A percentile compares a stretch with the other conserved stretches of the same genome.
Evolutionary conservation across 78 protist genomes (phyloP).

Genomic region (Planoprotostelium fungivorum): DNA sequence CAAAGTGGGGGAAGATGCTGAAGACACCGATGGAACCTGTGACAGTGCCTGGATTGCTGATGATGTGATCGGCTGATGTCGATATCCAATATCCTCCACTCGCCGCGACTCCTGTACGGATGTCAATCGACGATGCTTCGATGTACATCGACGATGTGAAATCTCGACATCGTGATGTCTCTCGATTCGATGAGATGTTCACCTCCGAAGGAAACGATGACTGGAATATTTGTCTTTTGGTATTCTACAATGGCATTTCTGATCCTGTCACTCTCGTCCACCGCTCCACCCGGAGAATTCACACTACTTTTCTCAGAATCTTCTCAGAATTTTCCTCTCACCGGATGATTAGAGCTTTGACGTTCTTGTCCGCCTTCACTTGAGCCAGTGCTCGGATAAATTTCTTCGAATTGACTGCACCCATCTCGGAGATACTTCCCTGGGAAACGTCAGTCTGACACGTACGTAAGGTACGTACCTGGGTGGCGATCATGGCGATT

Average conservation of each 20-base stretch:
- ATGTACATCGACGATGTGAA: too few species aligned
- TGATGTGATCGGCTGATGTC: slow-evolving; percentile 44
- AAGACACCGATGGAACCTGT: slow-evolving; percentile 64
- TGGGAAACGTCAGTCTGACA: too few species aligned
- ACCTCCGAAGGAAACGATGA: neutral
- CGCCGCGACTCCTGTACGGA: slow-evolving; percentile 22
- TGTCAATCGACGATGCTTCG: too few species aligned
- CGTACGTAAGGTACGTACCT: neutral
- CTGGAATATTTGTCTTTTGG: neutral
- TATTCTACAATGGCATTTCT: neutral
- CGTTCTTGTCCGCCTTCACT: neutral
- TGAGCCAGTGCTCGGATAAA: neutral
- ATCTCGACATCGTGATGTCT: neutral
- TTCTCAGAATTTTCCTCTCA: neutral
- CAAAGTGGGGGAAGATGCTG: neutral
- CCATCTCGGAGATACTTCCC: neutral
- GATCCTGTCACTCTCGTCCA: neutral
- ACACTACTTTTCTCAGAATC: neutral
- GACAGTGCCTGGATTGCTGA: slow-evolving; percentile 26
- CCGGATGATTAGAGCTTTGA: neutral
- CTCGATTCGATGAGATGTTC: neutral
- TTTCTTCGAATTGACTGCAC: neutral
- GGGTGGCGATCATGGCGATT: neutral
- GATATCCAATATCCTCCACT: slow-evolving; percentile 53
- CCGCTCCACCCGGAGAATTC: neutral